Evolutionary conservation across 352 stramenopile genomes (phyloP), one percentile per base, ranked within the genome.

Genomic region (Pythium aquatile): DNA sequence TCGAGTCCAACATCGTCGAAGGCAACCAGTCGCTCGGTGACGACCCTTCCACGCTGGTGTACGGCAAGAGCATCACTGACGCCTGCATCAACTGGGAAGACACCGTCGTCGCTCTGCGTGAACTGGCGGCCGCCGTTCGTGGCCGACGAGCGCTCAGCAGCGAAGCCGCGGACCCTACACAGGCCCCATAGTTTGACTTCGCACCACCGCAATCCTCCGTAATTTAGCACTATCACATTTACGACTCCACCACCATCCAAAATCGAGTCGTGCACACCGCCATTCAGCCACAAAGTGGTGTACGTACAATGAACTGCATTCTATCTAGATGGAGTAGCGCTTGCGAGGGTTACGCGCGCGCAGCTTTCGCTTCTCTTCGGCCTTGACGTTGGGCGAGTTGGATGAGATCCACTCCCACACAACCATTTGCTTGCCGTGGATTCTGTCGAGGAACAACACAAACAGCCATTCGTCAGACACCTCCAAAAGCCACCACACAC

Each of bases 61-160:
- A 93, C 69, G 87, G 85, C 60, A 86, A 94, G 76, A 93, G 80
- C 65, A 92, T 96, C 69, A 95, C 87, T 54, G 86, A 96, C 58
- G 86, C 87, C 14, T 95, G 88, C 72, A 93, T 94, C 57, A 76
- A 80, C 64, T 93, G 87, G 81, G 81, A 91, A 13, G 85, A 93
- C 74, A 95, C 88, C 16, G 83, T 91, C 58, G 70, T 54, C 26
- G 69, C 69, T 35, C 65, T 93, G 37, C 81, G 81, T 53, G 73
- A 87, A 55, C 76, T 93, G 33, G 83, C 83, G 2, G 56, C 58
- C 33, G 76, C 81, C 4, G 81, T 93, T 49, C 75, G 73, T 17
- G 74, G 76, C 46, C 80, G 80, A 13, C 81, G 83, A 39, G 44
- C 30, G 16, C 16, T 20, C 1, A 35, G 13, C 14, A 55, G 16